Percentiles rank a stretch among this genome's conserved stretches.
These are phyloP conservation scores for Prunus armeniaca DNA, from an alignment of 306 rosid genomes.

Conservation along the genomic window DNA sequence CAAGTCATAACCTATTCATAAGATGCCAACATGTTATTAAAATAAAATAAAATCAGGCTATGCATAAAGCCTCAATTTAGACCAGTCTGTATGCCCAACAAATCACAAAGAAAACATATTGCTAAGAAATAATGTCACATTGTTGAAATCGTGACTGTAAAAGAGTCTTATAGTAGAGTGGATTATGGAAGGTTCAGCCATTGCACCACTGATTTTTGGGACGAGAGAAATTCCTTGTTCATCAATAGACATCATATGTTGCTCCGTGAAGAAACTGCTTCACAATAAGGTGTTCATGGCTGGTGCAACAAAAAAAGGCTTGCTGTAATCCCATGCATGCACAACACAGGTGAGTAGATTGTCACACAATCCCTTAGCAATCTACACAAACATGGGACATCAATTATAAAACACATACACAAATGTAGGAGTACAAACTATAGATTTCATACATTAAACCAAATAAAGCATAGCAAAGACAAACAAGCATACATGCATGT, in stretches of 20 bases:
- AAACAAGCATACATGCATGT: no score
- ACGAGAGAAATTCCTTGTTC: constrained; percentile 69
- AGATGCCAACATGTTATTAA: background rate
- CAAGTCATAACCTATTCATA: constrained; percentile 42
- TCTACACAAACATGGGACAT: constrained; percentile 34
- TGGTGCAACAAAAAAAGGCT: constrained; percentile 75
- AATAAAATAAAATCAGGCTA: background rate
- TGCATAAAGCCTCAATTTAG: background rate
- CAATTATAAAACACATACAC: background rate
- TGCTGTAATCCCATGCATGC: constrained; percentile 78
- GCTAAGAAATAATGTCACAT: constrained; percentile 32
- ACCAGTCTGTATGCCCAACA: background rate
- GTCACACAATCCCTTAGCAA: constrained; percentile 74
- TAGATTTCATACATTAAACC: background rate
- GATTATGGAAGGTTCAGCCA: constrained; percentile 83
- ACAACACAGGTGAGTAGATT: constrained; percentile 68
- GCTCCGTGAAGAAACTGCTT: constrained; percentile 62
- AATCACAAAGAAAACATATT: background rate
- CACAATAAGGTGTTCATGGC: constrained; percentile 72
- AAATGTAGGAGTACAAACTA: background rate
- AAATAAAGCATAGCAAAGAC: no score
- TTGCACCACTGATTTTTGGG: constrained; percentile 80
- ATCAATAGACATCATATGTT: constrained; percentile 46
- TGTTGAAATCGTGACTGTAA: constrained; percentile 47
- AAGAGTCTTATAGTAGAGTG: constrained; percentile 72